Evolutionary conservation across 805 yeast genomes (phyloP), one percentile per base, ranked within the genome.

Genomic region (Cyberlindnera amylophila): DNA sequence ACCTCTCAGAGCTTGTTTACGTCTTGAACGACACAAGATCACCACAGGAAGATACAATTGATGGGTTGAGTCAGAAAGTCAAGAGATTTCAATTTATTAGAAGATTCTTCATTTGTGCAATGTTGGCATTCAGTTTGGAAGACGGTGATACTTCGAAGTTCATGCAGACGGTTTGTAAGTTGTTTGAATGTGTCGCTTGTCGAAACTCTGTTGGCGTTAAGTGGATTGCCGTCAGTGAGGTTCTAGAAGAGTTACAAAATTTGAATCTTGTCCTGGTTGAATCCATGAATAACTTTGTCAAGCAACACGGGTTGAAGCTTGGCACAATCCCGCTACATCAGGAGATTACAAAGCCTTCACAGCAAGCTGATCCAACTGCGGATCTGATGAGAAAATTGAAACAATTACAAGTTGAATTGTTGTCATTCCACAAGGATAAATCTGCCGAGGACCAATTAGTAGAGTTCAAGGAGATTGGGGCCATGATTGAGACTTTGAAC

Each of bases 21-120:
- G n/a, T 42, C 4, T 9, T 50, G 12, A 33, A 46, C 11, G 47
- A 39, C 2, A 14, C 32, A 14, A n/a, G 21, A 1, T 15, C 12
- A 5, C 28, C 39, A 10, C 36, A 44, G 6, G n/a, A n/a, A n/a
- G n/a, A n/a, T n/a, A 38, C 64, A 3, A 41, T 60, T 1, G 40
- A 40, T 4, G 40, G 42, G 7, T 50, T 72, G n/a, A 59, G 57
- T 29, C 49, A 41, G 4, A 67, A 61, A 32, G 50, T 68, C 21
- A 52, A 58, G 34, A 62, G 65, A 41, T 55, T 67, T 11, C 71
- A 69, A 27, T 48, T 61, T 24, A 41, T 72, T 33, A 61, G 74
- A 41, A 63, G 74, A n/a, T 65, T 70, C 34, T 53, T 68, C 38
- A 55, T 75, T 3, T 71, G 77, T 54, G 59, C 68, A 31, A 45